phyloP scores from a whole-genome alignment of 495 filamentous ascomycete genomes.

The Neurospora sp. region DNA sequence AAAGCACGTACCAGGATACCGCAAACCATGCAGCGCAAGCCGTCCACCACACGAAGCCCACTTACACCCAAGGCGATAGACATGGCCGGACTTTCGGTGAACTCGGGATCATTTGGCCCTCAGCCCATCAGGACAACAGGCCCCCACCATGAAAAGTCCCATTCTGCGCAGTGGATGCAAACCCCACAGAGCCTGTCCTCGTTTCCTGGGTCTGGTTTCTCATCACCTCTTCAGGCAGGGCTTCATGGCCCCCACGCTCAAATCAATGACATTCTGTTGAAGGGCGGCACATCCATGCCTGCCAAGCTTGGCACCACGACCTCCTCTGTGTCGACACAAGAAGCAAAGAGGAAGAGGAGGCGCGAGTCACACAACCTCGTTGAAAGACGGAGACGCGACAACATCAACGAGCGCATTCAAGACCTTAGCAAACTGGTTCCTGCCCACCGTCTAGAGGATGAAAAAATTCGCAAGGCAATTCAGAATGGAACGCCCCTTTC shows the following conservation, averaged over 20 bases:
- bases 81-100: slow-evolving; percentile 28
- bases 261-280: slow-evolving; percentile 41
- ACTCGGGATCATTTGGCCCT: slow-evolving; percentile 45
- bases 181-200: slow-evolving; percentile 71
- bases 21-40: slow-evolving; percentile 56
- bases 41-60: slow-evolving; percentile 61
- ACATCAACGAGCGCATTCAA: slow-evolving; percentile 97
- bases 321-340: slow-evolving; percentile 58
- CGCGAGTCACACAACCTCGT: slow-evolving; percentile 95
- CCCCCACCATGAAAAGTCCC: slow-evolving; percentile 67
- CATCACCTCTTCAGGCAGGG: slow-evolving; percentile 49
- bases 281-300: slow-evolving; percentile 46
- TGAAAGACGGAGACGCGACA: slow-evolving; percentile 87
- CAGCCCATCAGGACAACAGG: slow-evolving; percentile 62
- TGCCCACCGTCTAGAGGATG: slow-evolving; percentile 85
- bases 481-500: slow-evolving; percentile 83
- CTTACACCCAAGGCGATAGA: slow-evolving; percentile 63
- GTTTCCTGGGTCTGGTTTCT: slow-evolving; percentile 72
- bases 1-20: slow-evolving; percentile 43
- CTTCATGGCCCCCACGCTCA: slow-evolving; percentile 30
- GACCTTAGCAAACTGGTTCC: slow-evolving; percentile 91
- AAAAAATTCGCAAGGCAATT: slow-evolving; percentile 90
- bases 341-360: slow-evolving; percentile 81
- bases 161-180: slow-evolving; percentile 67
- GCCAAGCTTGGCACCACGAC: slow-evolving; percentile 37